Evolutionary conservation across 345 rosid species (phyloP), one percentile per base, ranked within the genome.

Genomic region (Kernera saxatilis): DNA sequence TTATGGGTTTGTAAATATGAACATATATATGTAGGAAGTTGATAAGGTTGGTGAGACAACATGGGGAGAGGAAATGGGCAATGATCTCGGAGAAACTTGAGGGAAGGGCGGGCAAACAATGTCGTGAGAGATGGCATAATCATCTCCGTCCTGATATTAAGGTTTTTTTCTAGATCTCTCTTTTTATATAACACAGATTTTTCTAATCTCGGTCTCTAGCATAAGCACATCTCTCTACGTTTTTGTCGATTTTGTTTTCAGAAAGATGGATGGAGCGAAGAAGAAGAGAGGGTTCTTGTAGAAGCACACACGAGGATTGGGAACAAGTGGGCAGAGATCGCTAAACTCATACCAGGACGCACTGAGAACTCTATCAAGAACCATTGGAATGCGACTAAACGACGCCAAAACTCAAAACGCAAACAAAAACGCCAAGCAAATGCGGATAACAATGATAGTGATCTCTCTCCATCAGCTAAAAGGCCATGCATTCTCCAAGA

Each of bases 71-170:
- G 67, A 93, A 89, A 80, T 93, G 99, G 99, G 95, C 96, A 27
- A 77, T 85, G 76, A 85, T 93, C 61, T 93, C 99, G 12, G 93
- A 85, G 76, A 76, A 70, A 63, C 61, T 93, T 74, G 86, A 35
- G 10, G 99, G 93, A 73, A 84, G 97, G 76, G 97, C 90, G 7
- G 99, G 99, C 33, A 93, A 93, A 76, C 99, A 91, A 75, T 93
- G 99, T 70, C 88, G 97, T 3, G 98, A 93, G 77, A 83, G 98
- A 80, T 93, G 99, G 99, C 97, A 93, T 80, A 93, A 93, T 72
- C 97, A 93, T 85, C 78, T 93, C 67, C 85, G 96, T 15, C 97
- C 98, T 19, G 86, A 93, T 79, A 91, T 93, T 66, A 93, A 87
- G 95, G 99, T 88, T 69, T 86, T 53, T 46, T 21, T 25, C 29